Conservation (phyloP, 2,329 filamentous ascomycete genomes). For the Didymella pinodella region DNA sequence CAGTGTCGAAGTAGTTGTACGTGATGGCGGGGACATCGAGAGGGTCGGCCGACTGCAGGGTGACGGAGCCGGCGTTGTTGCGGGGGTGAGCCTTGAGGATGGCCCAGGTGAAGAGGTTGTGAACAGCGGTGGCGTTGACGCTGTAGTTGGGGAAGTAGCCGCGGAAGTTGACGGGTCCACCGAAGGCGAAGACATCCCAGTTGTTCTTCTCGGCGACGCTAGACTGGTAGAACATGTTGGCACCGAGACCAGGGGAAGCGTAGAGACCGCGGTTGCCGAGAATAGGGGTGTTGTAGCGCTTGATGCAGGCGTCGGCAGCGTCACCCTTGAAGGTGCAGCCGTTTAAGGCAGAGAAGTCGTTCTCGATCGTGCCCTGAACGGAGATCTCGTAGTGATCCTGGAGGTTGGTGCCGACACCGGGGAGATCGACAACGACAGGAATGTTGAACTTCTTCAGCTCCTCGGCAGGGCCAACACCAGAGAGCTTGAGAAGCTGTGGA, state of each 20-base stretch:
- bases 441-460: slow-evolving; percentile 65
- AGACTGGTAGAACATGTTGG: slow-evolving; percentile 57
- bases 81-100: slow-evolving; percentile 70
- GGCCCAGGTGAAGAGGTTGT: slow-evolving; percentile 60
- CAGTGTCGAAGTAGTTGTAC: slow-evolving; percentile 54
- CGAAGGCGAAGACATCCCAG: slow-evolving; percentile 64
- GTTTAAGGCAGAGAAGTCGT: slow-evolving; percentile 49
- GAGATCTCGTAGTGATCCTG: slow-evolving; percentile 66
- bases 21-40: slow-evolving; percentile 68
- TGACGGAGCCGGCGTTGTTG: slow-evolving; percentile 68
- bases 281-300: slow-evolving; percentile 53
- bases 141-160: slow-evolving; percentile 65
- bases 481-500: slow-evolving; percentile 69
- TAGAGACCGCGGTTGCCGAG: slow-evolving; percentile 57
- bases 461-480: slow-evolving; percentile 65
- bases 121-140: slow-evolving; percentile 59
- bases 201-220: slow-evolving; percentile 56
- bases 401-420: slow-evolving; percentile 70
- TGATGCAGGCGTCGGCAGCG: slow-evolving; percentile 57
- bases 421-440: slow-evolving; percentile 61
- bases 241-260: slow-evolving; percentile 62
- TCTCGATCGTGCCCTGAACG: slow-evolving; percentile 57
- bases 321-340: slow-evolving; percentile 52
- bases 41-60: slow-evolving; percentile 67
- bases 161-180: slow-evolving; percentile 62